Conservation (phyloP, 495 filamentous ascomycete genomes). For the Penicillium soppii region DNA sequence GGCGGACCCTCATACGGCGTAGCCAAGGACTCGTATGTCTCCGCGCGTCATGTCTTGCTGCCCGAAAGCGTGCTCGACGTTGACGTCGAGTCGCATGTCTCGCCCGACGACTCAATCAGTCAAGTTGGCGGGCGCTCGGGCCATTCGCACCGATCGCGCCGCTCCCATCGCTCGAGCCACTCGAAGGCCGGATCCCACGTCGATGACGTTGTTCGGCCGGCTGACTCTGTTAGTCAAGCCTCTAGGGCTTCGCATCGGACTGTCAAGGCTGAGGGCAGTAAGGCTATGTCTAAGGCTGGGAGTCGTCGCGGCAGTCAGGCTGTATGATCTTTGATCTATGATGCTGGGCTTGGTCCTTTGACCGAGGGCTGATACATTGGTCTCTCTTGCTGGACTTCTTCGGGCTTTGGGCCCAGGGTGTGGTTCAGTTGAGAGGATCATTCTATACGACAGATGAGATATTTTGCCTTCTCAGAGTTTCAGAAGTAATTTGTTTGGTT, state of each 20-base stretch:
- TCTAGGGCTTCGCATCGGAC: constrained; percentile 42
- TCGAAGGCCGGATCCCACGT: constrained; percentile 27
- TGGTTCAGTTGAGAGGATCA: constrained; percentile 1
- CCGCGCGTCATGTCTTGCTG: constrained; percentile 42
- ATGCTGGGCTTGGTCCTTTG: too few relatives aligned
- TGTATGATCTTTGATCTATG: constrained; percentile 11
- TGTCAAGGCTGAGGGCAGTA: constrained; percentile 35
- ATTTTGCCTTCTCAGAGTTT: neutral
- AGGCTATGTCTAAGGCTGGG: constrained; percentile 25
- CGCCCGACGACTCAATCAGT: constrained; percentile 40
- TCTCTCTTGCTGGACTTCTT: neutral
- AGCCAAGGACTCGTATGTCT: constrained; percentile 25
- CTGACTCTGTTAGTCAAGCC: constrained; percentile 68
- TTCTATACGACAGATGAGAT: constrained; percentile 8
- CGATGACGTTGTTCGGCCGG: constrained; percentile 52
- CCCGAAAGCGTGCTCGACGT: constrained; percentile 46
- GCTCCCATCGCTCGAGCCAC: constrained; percentile 33
- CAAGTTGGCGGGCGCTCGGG: constrained; percentile 24
- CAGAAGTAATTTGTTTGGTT: neutral
- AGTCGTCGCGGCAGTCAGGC: constrained; percentile 36
- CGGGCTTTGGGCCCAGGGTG: neutral
- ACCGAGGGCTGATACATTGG: too few relatives aligned
- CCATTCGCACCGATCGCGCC: constrained; percentile 14
- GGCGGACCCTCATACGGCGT: too few relatives aligned
- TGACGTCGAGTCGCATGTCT: constrained; percentile 35